These are phyloP conservation scores for Penicillium olsonii DNA, from an alignment of 2,329 filamentous ascomycete species.

Conservation along the genomic window DNA sequence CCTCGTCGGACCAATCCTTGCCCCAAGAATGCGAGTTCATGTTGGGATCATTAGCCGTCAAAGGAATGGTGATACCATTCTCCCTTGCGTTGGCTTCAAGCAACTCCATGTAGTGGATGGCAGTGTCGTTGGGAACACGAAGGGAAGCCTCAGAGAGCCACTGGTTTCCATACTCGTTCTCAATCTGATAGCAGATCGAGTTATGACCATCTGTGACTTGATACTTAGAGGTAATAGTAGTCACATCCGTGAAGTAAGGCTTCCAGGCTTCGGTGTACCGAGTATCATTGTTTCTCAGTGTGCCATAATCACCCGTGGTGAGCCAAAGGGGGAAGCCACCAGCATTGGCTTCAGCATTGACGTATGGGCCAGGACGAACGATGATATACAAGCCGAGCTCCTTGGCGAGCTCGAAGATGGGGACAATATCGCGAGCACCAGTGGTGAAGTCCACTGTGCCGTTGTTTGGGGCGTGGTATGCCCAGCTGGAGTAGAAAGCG, in stretches of 20 bases:
- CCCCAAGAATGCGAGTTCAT: conserved; percentile 62
- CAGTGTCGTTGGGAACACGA: conserved; percentile 52
- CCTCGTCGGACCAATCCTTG: conserved; percentile 58
- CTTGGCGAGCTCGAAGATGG: conserved; percentile 56
- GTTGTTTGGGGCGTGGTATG: conserved; percentile 50
- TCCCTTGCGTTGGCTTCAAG: conserved; percentile 56
- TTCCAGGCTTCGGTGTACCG: conserved; percentile 34
- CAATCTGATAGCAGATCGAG: conserved; percentile 33
- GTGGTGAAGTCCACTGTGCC: conserved; percentile 53
- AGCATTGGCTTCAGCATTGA: conserved; percentile 64
- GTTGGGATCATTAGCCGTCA: conserved; percentile 63
- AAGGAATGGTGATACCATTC: conserved; percentile 60
- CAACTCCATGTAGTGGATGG: conserved; percentile 46
- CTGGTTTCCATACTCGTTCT: conserved; percentile 43
- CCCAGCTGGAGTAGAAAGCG: conserved; percentile 52
- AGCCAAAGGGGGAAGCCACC: conserved; percentile 65
- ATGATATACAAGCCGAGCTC: conserved; percentile 58
- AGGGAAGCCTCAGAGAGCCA: conserved; percentile 33
- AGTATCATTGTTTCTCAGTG: conserved; percentile 34
- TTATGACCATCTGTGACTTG: conserved; percentile 33
- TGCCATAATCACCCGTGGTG: conserved; percentile 54
- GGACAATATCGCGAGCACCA: conserved; percentile 56
- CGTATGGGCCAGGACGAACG: conserved; percentile 61
- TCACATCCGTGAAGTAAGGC: conserved; percentile 32
- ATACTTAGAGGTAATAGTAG: conserved; percentile 32